A percentile compares a stretch with the other conserved stretches of the same genome.
phyloP scores from a whole-genome alignment of 768 basidiomycete genomes.

The Mycena olivaceomarginata region DNA sequence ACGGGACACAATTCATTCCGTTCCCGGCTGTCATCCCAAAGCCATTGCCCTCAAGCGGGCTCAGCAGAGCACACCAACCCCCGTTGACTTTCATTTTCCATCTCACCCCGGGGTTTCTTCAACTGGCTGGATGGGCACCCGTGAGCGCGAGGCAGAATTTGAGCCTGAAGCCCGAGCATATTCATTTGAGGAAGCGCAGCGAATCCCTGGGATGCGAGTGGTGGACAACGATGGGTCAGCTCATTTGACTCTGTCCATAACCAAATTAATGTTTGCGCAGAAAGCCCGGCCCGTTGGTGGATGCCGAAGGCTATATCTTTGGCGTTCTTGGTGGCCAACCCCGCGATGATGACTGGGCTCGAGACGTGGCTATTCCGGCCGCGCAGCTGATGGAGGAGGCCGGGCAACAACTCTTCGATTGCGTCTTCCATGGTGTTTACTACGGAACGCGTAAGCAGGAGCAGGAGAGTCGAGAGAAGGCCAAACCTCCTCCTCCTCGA shows the following conservation, averaged over 20 bases:
- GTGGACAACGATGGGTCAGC: neutral
- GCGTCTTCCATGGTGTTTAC: constrained; percentile 5
- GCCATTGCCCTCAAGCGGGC: neutral
- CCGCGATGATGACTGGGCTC: neutral
- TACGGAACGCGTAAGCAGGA: neutral
- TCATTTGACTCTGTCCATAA: neutral
- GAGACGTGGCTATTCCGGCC: neutral
- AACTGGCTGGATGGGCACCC: constrained; percentile 19
- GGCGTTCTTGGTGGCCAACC: neutral
- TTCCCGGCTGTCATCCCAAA: neutral
- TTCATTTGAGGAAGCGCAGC: neutral
- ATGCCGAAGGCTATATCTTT: neutral
- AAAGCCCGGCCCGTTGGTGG: too few species aligned
- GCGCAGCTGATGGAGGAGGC: neutral
- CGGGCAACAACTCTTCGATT: neutral
- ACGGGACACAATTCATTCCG: too few species aligned
- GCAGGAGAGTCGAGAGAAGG: neutral
- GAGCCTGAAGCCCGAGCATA: neutral
- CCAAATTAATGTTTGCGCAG: too few species aligned
- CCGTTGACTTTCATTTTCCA: neutral
- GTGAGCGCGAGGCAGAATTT: neutral
- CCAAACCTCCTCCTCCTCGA: neutral
- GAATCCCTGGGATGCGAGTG: neutral
- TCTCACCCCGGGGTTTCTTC: neutral
- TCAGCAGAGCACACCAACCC: neutral